Evolutionary conservation across 2,329 filamentous ascomycete genomes (phyloP).

Genomic region (Cladosporium sp.): DNA sequence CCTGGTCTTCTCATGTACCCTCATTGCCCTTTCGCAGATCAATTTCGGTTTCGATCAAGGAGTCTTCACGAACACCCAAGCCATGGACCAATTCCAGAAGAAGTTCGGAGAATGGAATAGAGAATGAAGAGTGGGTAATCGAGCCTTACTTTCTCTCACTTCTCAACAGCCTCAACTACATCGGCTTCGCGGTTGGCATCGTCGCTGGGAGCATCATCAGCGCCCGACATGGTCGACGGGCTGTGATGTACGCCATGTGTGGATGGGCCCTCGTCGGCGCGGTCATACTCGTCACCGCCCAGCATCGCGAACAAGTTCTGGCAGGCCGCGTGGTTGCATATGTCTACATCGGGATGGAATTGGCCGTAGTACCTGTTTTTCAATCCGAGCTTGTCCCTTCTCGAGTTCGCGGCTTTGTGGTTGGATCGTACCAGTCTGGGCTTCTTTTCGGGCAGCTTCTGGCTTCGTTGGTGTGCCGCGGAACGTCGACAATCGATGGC

Average conservation of each 20-base stretch:
- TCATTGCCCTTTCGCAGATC: not conserved
- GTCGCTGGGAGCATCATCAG: not conserved
- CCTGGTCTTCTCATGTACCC: no score
- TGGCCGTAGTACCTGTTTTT: not conserved
- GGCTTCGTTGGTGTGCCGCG: not conserved
- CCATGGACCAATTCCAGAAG: not conserved
- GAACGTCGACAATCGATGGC: not conserved
- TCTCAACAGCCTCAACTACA: not conserved
- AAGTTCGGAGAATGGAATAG: not conserved
- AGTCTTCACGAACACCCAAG: not conserved
- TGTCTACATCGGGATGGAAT: not conserved
- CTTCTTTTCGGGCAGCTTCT: not conserved
- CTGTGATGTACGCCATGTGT: not conserved
- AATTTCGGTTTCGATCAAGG: not conserved
- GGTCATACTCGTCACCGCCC: not conserved
- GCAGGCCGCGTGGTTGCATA: not conserved
- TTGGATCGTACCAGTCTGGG: not conserved
- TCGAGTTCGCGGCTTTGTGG: not conserved
- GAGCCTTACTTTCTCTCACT: not conserved
- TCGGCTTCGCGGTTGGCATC: not conserved
- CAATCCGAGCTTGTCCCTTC: not conserved
- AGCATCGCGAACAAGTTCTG: not conserved
- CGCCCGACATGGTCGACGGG: no score
- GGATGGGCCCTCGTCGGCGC: not conserved
- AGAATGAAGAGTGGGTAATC: not conserved